phyloP scores from a whole-genome alignment of 1,139 yeast genomes.

The Candida dubliniensis region DNA sequence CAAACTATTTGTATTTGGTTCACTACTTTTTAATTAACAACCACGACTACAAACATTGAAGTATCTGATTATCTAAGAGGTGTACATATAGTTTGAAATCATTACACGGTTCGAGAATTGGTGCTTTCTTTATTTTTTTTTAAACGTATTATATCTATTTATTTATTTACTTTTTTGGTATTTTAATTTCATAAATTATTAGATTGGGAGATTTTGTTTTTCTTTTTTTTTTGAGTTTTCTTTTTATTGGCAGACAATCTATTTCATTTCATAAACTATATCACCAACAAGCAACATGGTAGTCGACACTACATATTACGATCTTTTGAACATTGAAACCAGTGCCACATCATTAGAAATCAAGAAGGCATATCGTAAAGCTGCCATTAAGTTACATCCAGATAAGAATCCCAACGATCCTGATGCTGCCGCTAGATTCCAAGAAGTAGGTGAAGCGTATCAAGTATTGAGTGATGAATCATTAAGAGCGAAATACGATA shows the following conservation, averaged over 20 bases:
- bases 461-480: conserved; percentile 78
- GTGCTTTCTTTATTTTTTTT: too few species aligned
- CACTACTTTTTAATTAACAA: too few species aligned
- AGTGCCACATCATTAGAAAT: conserved; percentile 81
- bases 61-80: too few species aligned
- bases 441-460: conserved; percentile 76
- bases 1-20: too few species aligned
- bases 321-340: conserved; percentile 62
- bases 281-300: conserved; percentile 47
- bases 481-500: conserved; percentile 75
- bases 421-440: conserved; percentile 68
- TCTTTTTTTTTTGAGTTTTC: not conserved
- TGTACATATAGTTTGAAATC: too few species aligned
- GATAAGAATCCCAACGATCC: conserved; percentile 93
- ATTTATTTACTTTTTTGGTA: too few species aligned
- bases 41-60: too few species aligned
- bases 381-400: conserved; percentile 88
- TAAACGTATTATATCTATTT: too few species aligned
- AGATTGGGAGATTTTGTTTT: not conserved
- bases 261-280: too few species aligned
- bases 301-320: conserved; percentile 91
- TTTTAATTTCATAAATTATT: too few species aligned
- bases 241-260: too few species aligned
- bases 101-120: too few species aligned
- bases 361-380: conserved; percentile 89